Base-by-base conservation (phyloP, 2,329 filamentous ascomycete genomes). In the Clarireedia homoeocarpa region DNA sequence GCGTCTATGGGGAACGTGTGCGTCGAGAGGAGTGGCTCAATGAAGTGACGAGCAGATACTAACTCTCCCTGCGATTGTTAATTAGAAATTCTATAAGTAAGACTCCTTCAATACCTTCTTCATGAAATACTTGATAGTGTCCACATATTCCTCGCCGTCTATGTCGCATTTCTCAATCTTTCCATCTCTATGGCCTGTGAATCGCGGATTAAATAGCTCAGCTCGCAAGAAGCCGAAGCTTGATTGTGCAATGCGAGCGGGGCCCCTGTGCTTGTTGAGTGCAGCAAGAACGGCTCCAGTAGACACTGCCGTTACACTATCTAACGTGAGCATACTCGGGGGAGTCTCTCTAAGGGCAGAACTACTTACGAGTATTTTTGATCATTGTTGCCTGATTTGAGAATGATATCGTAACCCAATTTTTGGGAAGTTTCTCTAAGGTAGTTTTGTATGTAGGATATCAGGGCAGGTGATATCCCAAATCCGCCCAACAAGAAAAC, bases 401-500 rank as follows among this genome's bases (percentile, higher is more conserved):
- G 23, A 6, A 46, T 34, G 15, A 55, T 50, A 6, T 55, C 51
- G 5, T 39, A 39, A 27, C 40, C 34, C 15, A 48, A n/a, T 9
- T 34, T 38, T 2, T 5, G 14, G 10, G 5, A n/a, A 6, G 10
- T n/a, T 6, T 39, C 24, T 40, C 15, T 40, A 0, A 64, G 39
- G 12, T 55, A 58, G 12, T 46, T 55, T 20, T 51, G n/a, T 1
- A 65, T 20, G 26, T 38, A 50, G 7, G 34, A 45, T 6, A 38
- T 26, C 26, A 55, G 23, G 6, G 61, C 61, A 17, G 60, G 62
- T 7, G 60, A 57, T 6, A 44, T 56, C 2, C 58, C 61, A 57
- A 65, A 65, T 57, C 65, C 60, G 10, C 62, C 61, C 9, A 63
- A 55, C 6, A 65, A 45, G 14, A 61, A 62, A 3, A 63, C 59